Conservation (phyloP, 116 monocot genomes). For the Dioscorea cayenensis region DNA sequence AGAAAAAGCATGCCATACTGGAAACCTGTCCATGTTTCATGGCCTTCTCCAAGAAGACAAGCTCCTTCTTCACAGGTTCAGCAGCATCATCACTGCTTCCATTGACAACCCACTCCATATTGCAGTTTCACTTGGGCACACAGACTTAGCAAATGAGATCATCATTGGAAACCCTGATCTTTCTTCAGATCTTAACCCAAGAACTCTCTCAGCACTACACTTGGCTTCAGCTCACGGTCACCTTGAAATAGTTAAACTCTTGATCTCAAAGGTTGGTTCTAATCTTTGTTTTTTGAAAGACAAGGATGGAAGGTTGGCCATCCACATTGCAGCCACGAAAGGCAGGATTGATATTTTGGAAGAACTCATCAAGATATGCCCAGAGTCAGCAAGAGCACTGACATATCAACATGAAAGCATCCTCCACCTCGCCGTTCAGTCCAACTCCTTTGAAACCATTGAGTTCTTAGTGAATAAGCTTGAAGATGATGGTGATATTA, state of each 20-base stretch:
- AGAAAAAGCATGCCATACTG: too few relatives aligned
- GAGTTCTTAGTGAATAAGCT: neutral
- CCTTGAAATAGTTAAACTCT: neutral
- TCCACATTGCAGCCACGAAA: constrained; percentile 8
- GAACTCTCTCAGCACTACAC: too few relatives aligned
- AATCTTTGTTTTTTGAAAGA: neutral
- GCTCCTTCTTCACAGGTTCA: too few relatives aligned
- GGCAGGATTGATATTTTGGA: constrained; percentile 5
- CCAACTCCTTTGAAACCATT: constrained; percentile 11
- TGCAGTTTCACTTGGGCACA: too few relatives aligned
- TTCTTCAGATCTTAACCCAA: neutral
- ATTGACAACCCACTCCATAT: too few relatives aligned
- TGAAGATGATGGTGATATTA: neutral
- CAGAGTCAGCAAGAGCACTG: neutral
- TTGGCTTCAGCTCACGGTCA: neutral
- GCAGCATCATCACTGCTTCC: too few relatives aligned
- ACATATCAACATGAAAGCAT: constrained; percentile 7
- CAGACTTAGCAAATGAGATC: too few relatives aligned
- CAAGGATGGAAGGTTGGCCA: constrained; percentile 13
- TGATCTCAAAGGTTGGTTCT: neutral
- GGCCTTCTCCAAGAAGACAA: too few relatives aligned
- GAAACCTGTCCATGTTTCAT: too few relatives aligned
- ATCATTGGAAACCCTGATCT: too few relatives aligned
- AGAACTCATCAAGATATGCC: constrained; percentile 7
- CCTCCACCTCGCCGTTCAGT: constrained; percentile 17